Percentiles rank a stretch among this genome's conserved stretches.
Evolutionary conservation across 2,329 filamentous ascomycete genomes (phyloP).

Genomic region (Nothophaeocryptopus gaeumannii): DNA sequence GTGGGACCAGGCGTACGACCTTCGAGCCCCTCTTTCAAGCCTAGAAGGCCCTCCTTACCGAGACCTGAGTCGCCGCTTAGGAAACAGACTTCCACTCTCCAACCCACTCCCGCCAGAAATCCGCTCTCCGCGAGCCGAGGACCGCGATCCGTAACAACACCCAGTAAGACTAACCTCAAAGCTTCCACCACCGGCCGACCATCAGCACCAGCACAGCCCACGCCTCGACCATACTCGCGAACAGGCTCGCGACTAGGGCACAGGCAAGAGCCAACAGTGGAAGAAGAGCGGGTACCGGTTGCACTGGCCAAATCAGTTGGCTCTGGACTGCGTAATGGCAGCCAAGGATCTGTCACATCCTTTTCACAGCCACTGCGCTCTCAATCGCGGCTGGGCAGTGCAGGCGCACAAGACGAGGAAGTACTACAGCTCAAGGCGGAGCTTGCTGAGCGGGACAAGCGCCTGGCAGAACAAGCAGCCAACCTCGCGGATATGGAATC

Average conservation of each 20-base stretch:
- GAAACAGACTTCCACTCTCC: constrained; percentile 60
- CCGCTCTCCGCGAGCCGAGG: constrained; percentile 52
- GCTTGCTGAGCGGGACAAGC: constrained; percentile 78
- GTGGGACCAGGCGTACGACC: constrained; percentile 69
- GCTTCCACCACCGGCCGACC: constrained; percentile 54
- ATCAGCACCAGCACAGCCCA: constrained; percentile 31
- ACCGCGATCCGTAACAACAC: constrained; percentile 48
- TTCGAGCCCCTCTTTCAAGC: constrained; percentile 68
- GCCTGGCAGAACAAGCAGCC: constrained; percentile 82
- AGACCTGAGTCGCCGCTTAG: constrained; percentile 79
- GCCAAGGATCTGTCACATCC: constrained; percentile 39
- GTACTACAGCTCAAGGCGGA: constrained; percentile 68
- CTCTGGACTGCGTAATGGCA: constrained; percentile 46
- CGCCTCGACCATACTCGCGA: constrained; percentile 47
- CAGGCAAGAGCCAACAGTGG: constrained; percentile 41
- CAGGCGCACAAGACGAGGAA: constrained; percentile 48
- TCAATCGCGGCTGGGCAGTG: constrained; percentile 37
- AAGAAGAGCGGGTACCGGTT: constrained; percentile 33
- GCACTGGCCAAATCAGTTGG: constrained; percentile 16
- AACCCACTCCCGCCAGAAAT: constrained; percentile 55
- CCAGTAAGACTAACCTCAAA: constrained; percentile 30
- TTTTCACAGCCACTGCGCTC: constrained; percentile 35
- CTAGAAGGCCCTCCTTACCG: constrained; percentile 72
- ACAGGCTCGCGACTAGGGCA: constrained; percentile 47
- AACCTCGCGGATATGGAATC: constrained; percentile 87